Conservation (phyloP, 768 basidiomycete genomes). For the Tricholoma sp. region DNA sequence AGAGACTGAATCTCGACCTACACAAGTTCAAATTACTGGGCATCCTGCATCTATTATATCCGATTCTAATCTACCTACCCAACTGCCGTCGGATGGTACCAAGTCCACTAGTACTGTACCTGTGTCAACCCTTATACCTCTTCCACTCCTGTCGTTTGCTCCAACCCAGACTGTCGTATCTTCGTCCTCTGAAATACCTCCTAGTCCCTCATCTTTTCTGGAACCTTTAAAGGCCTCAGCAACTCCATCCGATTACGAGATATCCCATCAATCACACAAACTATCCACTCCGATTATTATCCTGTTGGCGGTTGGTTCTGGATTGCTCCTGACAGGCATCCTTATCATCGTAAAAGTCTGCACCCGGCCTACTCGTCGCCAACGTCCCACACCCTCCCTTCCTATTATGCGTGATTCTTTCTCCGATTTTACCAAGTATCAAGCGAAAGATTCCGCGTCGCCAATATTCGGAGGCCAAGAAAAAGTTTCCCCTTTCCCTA, state of each 20-base stretch:
- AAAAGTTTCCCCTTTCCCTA: conserved; percentile 39
- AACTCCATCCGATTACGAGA: not conserved
- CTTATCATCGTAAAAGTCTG: conserved; percentile 45
- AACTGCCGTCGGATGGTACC: conserved; percentile 6
- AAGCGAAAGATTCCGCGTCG: conserved; percentile 44
- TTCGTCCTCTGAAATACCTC: conserved; percentile 8
- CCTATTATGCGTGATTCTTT: conserved; percentile 61
- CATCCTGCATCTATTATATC: conserved; percentile 24
- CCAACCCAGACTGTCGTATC: conserved; percentile 11
- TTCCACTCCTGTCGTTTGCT: conserved; percentile 17
- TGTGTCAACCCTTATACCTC: conserved; percentile 18
- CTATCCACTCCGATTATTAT: conserved; percentile 46
- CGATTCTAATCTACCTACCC: conserved; percentile 13
- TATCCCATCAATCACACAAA: conserved; percentile 23
- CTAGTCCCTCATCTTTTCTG: conserved; percentile 10
- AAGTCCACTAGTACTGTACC: conserved; percentile 11
- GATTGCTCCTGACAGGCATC: conserved; percentile 42
- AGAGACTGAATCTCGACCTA: conserved; percentile 31
- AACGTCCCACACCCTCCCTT: conserved; percentile 67
- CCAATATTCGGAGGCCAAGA: conserved; percentile 80
- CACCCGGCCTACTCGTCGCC: conserved; percentile 43
- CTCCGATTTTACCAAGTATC: conserved; percentile 39
- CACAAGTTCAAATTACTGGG: conserved; percentile 17
- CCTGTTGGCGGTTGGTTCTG: conserved; percentile 48
- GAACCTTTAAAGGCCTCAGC: conserved; percentile 3